Base-by-base conservation (phyloP, 1,284 basidiomycete genomes). In the Ustilago shanxiensis region DNA sequence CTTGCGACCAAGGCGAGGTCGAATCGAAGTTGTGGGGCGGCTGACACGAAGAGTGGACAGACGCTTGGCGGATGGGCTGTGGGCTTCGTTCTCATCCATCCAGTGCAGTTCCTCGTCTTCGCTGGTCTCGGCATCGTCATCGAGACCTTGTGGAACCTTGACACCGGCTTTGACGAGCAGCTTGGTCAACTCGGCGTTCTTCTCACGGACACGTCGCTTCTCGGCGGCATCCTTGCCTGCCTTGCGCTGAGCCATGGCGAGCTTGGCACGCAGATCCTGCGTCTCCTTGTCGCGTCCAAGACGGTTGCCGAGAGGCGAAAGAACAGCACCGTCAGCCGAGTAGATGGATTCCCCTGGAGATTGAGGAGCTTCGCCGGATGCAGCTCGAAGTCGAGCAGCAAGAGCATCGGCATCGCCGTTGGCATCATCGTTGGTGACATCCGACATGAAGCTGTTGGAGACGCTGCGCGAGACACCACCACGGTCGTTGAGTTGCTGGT, bases 191-290 rank as follows among this genome's bases (percentile, higher is more conserved):
- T 83, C 80, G 6, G 62, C 65, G 35, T 80, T 78, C 77, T 82
- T 79, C 22, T 83, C 81, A 41, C 81, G 81, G 31, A 81, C 74
- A 24, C 72, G 68, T 31, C 82, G 81, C 77, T 79, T 81, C 64
- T 82, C 79, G 50, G 75, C 77, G 13, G 68, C 72, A 47, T 84
- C 83, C 66, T 83, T 83, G 31, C 80, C 81, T 16, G 82, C 73
- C 54, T 81, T 80, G 69, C 80, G 81, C 50, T 82, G 76, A 8
- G 81, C 83, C 26, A 83, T 61, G 14, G 78, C 75, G 14, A 84
- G 77, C 67, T 83, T 83, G 56, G 76, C 64, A 24, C 81, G 81
- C 37, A 84, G 68, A 45, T 80, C 81, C n/a, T 80, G 71, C 1
- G 73, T 70, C 47, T 83, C 81, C 54, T 73, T 71, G 61, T 79